A percentile compares a stretch with the other conserved stretches of the same genome.
phyloP scores from a whole-genome alignment of 306 rosid species.

The Quercus agrifolia region DNA sequence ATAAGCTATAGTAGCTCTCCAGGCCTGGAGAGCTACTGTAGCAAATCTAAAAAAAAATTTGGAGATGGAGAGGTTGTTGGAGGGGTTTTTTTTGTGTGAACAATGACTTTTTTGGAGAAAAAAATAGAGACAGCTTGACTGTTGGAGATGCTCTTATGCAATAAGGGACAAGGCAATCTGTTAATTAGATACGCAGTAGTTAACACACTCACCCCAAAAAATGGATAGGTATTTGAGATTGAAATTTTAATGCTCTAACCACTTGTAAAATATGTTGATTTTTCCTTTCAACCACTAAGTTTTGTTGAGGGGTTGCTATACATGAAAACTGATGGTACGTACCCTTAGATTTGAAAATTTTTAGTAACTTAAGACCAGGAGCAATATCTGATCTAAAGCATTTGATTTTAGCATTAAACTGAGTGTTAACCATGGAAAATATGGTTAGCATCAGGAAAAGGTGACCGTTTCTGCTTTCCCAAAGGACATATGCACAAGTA shows the following conservation, averaged over 20 bases:
- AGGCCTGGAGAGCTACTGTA: no score
- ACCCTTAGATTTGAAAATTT: background rate
- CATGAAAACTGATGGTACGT: background rate
- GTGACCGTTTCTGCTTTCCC: background rate
- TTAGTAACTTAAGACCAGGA: background rate
- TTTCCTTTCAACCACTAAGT: background rate
- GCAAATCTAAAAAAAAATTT: no score
- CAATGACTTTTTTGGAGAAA: no score
- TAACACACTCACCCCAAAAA: background rate
- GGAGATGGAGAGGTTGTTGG: no score
- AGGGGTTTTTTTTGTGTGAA: no score
- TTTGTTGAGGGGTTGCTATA: background rate
- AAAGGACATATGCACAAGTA: background rate
- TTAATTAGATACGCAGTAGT: background rate
- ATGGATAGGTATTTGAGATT: background rate
- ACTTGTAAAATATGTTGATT: background rate
- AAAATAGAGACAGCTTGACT: no score
- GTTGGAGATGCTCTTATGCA: no score
- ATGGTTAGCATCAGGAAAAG: background rate
- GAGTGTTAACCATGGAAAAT: background rate
- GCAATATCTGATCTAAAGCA: background rate
- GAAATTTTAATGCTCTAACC: background rate
- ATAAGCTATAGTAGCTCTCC: no score
- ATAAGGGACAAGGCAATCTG: no score
- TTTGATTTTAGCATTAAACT: background rate